phyloP scores from a whole-genome alignment of 257 asterid species.

The Nicotiana benthamiana region DNA sequence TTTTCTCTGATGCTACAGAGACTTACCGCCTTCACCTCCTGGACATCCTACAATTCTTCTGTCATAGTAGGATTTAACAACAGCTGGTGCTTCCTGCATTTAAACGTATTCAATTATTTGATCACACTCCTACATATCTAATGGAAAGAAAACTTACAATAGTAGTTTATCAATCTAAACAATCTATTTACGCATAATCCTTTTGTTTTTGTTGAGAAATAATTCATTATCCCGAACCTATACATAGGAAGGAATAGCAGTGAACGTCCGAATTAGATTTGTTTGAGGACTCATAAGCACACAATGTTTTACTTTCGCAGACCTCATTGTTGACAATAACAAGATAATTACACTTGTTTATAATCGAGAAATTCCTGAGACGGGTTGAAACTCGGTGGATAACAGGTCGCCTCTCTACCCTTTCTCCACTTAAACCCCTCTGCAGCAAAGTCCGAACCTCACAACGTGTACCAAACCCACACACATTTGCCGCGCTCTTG shows the following conservation, averaged over 20 bases:
- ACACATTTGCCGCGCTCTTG: no score
- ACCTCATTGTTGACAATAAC: no score
- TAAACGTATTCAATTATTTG: not conserved
- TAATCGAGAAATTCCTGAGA: no score
- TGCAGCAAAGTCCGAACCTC: no score
- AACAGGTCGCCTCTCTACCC: no score
- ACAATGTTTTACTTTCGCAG: not conserved
- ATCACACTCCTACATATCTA: not conserved
- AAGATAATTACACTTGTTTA: no score
- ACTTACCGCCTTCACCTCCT: conserved; percentile 86
- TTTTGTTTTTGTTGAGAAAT: not conserved
- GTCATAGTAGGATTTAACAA: conserved; percentile 57
- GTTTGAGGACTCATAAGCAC: not conserved
- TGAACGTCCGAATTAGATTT: not conserved
- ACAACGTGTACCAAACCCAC: no score
- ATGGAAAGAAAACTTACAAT: not conserved
- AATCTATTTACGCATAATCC: not conserved
- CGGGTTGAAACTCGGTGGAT: no score
- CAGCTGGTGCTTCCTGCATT: conserved; percentile 79
- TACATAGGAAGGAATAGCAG: not conserved
- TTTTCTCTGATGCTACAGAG: not conserved
- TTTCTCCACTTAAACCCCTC: no score
- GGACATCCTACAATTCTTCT: conserved; percentile 95
- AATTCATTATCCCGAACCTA: not conserved
- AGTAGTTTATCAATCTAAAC: not conserved